Evolutionary conservation across 2,329 filamentous ascomycete species (phyloP).

Genomic region (Colletotrichum magnum): DNA sequence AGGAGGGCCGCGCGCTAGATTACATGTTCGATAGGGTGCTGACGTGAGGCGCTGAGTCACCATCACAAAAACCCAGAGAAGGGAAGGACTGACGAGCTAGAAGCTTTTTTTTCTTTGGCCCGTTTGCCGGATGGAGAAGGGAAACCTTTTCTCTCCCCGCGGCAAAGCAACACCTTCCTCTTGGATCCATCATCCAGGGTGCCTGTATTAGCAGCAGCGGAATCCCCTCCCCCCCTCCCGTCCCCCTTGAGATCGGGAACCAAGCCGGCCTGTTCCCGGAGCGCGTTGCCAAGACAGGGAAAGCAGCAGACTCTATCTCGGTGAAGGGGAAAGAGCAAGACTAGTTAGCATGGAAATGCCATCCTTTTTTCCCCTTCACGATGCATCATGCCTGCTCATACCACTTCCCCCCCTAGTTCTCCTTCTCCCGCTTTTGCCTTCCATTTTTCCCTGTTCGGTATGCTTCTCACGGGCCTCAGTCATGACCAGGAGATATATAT

Average conservation of each 20-base stretch:
- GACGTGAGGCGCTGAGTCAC: constrained; percentile 34
- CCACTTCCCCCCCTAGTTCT: background rate
- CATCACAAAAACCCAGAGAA: constrained; percentile 12
- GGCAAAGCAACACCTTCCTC: background rate
- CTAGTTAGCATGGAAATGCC: too few species aligned
- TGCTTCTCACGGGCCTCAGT: constrained; percentile 15
- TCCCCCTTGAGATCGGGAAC: too few species aligned
- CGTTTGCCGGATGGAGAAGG: background rate
- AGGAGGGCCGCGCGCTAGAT: background rate
- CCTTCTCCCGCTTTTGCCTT: background rate
- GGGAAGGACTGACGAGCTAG: background rate
- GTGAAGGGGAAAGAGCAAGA: too few species aligned
- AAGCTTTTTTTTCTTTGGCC: background rate
- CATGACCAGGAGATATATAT: constrained; percentile 6
- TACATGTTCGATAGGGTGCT: constrained; percentile 23
- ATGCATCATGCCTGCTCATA: background rate
- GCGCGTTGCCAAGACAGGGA: too few species aligned
- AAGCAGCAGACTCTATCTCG: too few species aligned
- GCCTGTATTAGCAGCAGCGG: too few species aligned
- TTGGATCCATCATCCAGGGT: too few species aligned
- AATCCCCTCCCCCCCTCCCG: too few species aligned
- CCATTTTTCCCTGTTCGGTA: background rate
- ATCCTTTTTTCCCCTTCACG: too few species aligned
- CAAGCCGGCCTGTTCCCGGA: too few species aligned
- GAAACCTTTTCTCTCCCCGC: background rate